Evolutionary conservation across 169 alveolate species (phyloP).

Genomic region (Plasmodium gonderi): DNA sequence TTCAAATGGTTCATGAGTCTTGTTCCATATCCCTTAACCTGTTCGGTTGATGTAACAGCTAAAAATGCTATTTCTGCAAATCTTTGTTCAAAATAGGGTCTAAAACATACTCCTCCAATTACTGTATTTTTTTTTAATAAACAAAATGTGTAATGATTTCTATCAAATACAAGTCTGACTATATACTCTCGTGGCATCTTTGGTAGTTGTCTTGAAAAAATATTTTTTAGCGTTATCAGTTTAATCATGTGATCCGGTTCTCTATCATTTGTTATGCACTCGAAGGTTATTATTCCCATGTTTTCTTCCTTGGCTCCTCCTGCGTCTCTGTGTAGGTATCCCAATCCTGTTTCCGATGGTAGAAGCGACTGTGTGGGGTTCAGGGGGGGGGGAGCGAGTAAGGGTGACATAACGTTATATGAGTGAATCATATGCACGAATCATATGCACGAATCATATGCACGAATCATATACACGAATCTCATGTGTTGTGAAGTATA

Average conservation of each 20-base stretch:
- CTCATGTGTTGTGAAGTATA: too few relatives aligned
- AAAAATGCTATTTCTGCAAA: slow-evolving; percentile 99
- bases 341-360: slow-evolving; percentile 93
- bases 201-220: slow-evolving; percentile 97
- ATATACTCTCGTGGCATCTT: slow-evolving; percentile 99
- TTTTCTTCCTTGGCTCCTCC: slow-evolving; percentile 94
- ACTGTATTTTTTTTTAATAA: slow-evolving; percentile 92
- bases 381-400: not conserved
- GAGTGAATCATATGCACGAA: not conserved
- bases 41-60: slow-evolving; percentile 98
- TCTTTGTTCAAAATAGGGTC: slow-evolving; percentile 92
- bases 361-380: slow-evolving; percentile 80
- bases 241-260: slow-evolving; percentile 90
- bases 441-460: not conserved
- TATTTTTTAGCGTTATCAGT: slow-evolving; percentile 94
- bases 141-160: slow-evolving; percentile 97
- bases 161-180: slow-evolving; percentile 96
- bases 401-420: not conserved
- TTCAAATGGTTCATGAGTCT: slow-evolving; percentile 97
- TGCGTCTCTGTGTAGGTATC: slow-evolving; percentile 92
- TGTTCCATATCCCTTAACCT: slow-evolving; percentile 99
- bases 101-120: slow-evolving; percentile 97
- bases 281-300: slow-evolving; percentile 91
- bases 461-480: too few relatives aligned
- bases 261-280: slow-evolving; percentile 93